Conservation (phyloP, 768 basidiomycete species). For the Tricholoma hemisulphureum region DNA sequence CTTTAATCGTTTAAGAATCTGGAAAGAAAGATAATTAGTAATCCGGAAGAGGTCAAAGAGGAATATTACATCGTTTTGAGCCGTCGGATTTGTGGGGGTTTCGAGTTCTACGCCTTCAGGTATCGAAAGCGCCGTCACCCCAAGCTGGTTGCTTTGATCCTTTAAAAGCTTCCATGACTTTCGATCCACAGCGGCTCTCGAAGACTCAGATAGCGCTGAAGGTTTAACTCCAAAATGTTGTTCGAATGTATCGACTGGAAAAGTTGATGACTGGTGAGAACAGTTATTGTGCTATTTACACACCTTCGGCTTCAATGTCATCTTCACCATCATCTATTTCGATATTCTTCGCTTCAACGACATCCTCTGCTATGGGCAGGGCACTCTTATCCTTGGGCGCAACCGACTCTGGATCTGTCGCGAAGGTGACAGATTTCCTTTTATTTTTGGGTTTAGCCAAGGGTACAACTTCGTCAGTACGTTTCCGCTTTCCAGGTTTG, state of each 20-base stretch:
- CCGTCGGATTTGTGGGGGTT: slow-evolving; percentile 24
- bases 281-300: slow-evolving; percentile 1
- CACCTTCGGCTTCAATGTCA: slow-evolving; percentile 29
- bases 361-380: slow-evolving; percentile 4
- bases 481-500: slow-evolving; percentile 60
- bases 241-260: slow-evolving; percentile 54
- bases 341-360: slow-evolving; percentile 12
- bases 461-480: slow-evolving; percentile 38
- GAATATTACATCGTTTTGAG: slow-evolving; percentile 32
- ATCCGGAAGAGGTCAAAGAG: background rate
- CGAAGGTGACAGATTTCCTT: slow-evolving; percentile 44
- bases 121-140: slow-evolving; percentile 48
- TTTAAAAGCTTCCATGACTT: slow-evolving; percentile 55
- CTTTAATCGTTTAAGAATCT: slow-evolving; percentile 61
- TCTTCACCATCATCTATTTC: slow-evolving; percentile 24
- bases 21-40: background rate
- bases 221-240: slow-evolving; percentile 70
- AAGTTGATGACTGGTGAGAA: background rate
- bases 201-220: slow-evolving; percentile 45
- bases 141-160: slow-evolving; percentile 56
- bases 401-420: slow-evolving; percentile 17
- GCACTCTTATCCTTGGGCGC: slow-evolving; percentile 1
- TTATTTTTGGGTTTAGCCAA: slow-evolving; percentile 68
- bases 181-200: slow-evolving; percentile 52
- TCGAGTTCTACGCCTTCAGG: slow-evolving; percentile 39